A percentile compares a stretch with the other conserved stretches of the same genome.
Evolutionary conservation across 164 flowering plant genomes (phyloP).

Genomic region (Kingdonia uniflora): DNA sequence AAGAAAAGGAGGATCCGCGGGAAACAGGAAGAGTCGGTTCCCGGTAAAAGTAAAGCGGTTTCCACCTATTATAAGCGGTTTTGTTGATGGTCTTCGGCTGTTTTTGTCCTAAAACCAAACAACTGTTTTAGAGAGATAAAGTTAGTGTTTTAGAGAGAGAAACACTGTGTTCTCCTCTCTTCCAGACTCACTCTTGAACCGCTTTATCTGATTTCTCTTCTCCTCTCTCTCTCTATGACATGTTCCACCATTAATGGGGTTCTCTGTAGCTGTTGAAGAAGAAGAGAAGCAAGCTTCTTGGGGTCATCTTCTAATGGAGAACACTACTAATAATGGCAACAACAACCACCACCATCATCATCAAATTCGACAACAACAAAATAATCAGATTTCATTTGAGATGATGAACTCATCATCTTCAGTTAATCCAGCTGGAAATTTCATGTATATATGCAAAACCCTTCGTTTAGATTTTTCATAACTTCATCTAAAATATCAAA

Average conservation of each 20-base stretch:
- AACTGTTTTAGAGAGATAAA: constrained; percentile 12
- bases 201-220: constrained; percentile 29
- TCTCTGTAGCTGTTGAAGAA: constrained; percentile 8
- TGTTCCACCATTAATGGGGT: constrained; percentile 37
- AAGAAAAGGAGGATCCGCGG: too few relatives aligned
- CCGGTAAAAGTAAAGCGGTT: constrained; percentile 5
- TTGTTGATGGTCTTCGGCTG: constrained; percentile 17
- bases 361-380: constrained; percentile 13
- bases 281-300: constrained; percentile 12
- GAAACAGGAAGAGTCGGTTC: not conserved
- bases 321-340: constrained; percentile 13
- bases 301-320: constrained; percentile 27
- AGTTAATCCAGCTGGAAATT: constrained; percentile 25
- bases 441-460: constrained; percentile 47
- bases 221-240: not conserved
- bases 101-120: constrained; percentile 16
- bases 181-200: constrained; percentile 17
- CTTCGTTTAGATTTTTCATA: constrained; percentile 2
- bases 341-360: constrained; percentile 14
- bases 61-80: constrained; percentile 6
- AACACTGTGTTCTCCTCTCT: constrained; percentile 1
- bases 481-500: not conserved
- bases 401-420: constrained; percentile 57
- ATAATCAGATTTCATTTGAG: constrained; percentile 32
- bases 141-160: constrained; percentile 16